phyloP scores from a whole-genome alignment of 2,329 filamentous ascomycete genomes.

The Passalora sequoiae region DNA sequence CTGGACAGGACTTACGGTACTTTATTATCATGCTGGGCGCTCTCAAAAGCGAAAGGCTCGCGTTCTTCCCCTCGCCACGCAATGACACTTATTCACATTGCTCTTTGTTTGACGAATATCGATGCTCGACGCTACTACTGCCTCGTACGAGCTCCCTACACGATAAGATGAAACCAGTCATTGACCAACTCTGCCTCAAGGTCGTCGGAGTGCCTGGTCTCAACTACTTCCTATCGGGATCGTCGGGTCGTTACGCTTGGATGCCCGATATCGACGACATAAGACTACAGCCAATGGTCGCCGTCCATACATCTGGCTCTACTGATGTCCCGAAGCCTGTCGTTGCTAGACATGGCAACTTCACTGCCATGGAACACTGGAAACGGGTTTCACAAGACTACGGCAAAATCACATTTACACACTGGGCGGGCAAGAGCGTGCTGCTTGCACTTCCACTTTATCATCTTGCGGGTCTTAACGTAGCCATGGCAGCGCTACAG shows the following conservation, averaged over 20 bases:
- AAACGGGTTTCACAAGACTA: slow-evolving; percentile 7
- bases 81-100: slow-evolving; percentile 13
- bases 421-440: slow-evolving; percentile 9
- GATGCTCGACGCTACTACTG: slow-evolving; percentile 12
- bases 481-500: slow-evolving; percentile 7
- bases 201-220: slow-evolving; percentile 14
- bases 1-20: slow-evolving; percentile 12
- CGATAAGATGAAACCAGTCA: slow-evolving; percentile 7
- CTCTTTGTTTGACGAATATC: slow-evolving; percentile 14
- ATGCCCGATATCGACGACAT: slow-evolving; percentile 9
- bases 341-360: slow-evolving; percentile 12
- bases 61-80: slow-evolving; percentile 16
- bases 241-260: slow-evolving; percentile 9
- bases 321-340: slow-evolving; percentile 19
- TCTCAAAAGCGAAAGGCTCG: slow-evolving; percentile 13
- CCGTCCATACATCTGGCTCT: slow-evolving; percentile 13
- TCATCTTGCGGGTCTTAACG: slow-evolving; percentile 13
- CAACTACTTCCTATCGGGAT: slow-evolving; percentile 12
- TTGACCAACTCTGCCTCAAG: slow-evolving; percentile 10
- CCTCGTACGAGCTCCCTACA: slow-evolving; percentile 4
- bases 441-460: slow-evolving; percentile 12
- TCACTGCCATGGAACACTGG: slow-evolving; percentile 13
- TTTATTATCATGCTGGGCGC: slow-evolving; percentile 14
- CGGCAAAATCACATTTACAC: slow-evolving; percentile 6
- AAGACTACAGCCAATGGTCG: slow-evolving; percentile 13